Evolutionary conservation across 768 basidiomycete species (phyloP).

Genomic region (Candolleomyces efflorescens): DNA sequence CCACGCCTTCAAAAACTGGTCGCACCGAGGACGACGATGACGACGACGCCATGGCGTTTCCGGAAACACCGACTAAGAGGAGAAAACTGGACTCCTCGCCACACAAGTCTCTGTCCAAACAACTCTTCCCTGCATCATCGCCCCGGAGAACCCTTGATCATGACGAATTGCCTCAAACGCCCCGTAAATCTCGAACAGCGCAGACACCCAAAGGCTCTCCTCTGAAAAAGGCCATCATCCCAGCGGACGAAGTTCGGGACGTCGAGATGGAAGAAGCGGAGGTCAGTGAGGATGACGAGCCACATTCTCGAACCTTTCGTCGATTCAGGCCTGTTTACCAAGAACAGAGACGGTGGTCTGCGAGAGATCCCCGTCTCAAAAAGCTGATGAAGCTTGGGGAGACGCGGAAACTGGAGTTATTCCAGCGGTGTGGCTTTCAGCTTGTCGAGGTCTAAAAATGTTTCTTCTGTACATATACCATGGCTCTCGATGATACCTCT

Average conservation of each 20-base stretch:
- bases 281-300: slow-evolving; percentile 4
- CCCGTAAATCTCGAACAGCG: not conserved
- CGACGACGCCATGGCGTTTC: slow-evolving; percentile 1
- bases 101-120: not conserved
- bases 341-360: slow-evolving; percentile 7
- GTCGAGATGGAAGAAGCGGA: not conserved
- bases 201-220: not conserved
- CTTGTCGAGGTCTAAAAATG: not conserved
- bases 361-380: slow-evolving; percentile 9
- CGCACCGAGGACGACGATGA: slow-evolving; percentile 2
- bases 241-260: not conserved
- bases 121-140: slow-evolving; percentile 1
- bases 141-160: not conserved
- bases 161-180: not conserved
- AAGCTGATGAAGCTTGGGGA: slow-evolving; percentile 25
- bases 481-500: no score
- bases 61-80: slow-evolving; percentile 10
- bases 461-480: no score
- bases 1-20: not conserved
- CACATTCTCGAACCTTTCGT: not conserved
- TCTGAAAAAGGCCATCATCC: not conserved
- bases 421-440: slow-evolving; percentile 5
- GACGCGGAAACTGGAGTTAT: slow-evolving; percentile 23
- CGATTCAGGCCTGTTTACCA: slow-evolving; percentile 11
- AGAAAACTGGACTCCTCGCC: slow-evolving; percentile 1